Evolutionary conservation across 2,329 filamentous ascomycete genomes (phyloP).

Genomic region (Metarhizium humberi): DNA sequence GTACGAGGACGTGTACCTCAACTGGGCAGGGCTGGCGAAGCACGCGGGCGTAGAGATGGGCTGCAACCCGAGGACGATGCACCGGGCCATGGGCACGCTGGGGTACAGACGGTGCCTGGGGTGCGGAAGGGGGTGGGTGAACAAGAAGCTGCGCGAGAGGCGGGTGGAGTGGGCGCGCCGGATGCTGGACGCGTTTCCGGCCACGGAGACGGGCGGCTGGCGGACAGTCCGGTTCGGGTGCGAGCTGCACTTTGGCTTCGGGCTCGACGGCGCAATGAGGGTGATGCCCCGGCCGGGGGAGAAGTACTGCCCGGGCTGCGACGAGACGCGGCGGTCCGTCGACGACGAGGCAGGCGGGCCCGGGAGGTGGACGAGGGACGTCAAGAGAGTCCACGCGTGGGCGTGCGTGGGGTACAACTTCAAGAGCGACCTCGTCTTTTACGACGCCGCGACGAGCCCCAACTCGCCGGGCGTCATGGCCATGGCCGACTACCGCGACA

Average conservation of each 20-base stretch:
- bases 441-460: constrained; percentile 24
- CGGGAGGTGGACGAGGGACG: constrained; percentile 23
- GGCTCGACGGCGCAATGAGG: constrained; percentile 26
- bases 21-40: constrained; percentile 24
- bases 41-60: constrained; percentile 22
- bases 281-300: constrained; percentile 25
- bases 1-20: constrained; percentile 21
- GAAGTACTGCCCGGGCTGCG: constrained; percentile 20
- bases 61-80: constrained; percentile 25
- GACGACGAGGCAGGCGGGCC: too few relatives aligned
- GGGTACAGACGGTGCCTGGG: constrained; percentile 24
- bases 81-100: constrained; percentile 27
- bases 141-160: constrained; percentile 22
- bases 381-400: constrained; percentile 25
- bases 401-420: constrained; percentile 25
- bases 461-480: constrained; percentile 21
- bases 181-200: constrained; percentile 22
- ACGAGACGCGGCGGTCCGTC: neutral
- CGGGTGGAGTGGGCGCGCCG: constrained; percentile 23
- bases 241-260: constrained; percentile 29
- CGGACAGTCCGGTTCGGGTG: constrained; percentile 24
- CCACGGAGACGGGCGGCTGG: constrained; percentile 19
- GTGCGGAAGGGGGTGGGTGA: constrained; percentile 20
- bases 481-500: constrained; percentile 25
- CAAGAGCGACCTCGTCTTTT: constrained; percentile 28